Evolutionary conservation across 352 stramenopile genomes (phyloP).

Genomic region (Phytophthora pluvialis): DNA sequence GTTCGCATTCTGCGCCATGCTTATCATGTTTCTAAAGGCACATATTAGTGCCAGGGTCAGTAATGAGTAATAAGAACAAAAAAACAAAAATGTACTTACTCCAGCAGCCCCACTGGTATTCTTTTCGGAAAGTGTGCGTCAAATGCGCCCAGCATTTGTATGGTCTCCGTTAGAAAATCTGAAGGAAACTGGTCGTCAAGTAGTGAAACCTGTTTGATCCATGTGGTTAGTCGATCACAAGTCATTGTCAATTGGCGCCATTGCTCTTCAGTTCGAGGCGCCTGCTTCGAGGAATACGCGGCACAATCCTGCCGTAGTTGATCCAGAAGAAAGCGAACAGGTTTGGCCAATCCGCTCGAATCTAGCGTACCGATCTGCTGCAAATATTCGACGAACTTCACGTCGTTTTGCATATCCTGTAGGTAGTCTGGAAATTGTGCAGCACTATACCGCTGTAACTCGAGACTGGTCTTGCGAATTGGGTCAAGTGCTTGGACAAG

Average conservation of each 20-base stretch:
- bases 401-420: slow-evolving; percentile 10
- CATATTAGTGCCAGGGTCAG: not conserved
- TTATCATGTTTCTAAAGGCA: too few species aligned
- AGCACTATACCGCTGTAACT: slow-evolving; percentile 9
- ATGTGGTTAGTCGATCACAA: slow-evolving; percentile 7
- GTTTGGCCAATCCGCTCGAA: not conserved
- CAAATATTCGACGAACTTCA: slow-evolving; percentile 12
- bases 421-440: slow-evolving; percentile 14
- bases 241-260: slow-evolving; percentile 1
- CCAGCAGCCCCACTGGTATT: slow-evolving; percentile 12
- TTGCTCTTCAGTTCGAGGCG: slow-evolving; percentile 2
- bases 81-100: slow-evolving; percentile 3
- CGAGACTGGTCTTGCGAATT: not conserved
- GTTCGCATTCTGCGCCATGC: too few species aligned
- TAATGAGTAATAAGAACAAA: not conserved
- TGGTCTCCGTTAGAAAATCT: slow-evolving; percentile 4
- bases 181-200: not conserved
- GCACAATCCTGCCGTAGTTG: slow-evolving; percentile 18
- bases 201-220: slow-evolving; percentile 1
- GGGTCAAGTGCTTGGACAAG: not conserved
- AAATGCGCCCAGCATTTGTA: slow-evolving; percentile 16
- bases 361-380: not conserved
- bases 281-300: slow-evolving; percentile 1
- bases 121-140: slow-evolving; percentile 16
- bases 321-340: slow-evolving; percentile 9